These are phyloP conservation scores for Arabidopsis suecica DNA, from an alignment of 345 rosid genomes.

Conservation along the genomic window DNA sequence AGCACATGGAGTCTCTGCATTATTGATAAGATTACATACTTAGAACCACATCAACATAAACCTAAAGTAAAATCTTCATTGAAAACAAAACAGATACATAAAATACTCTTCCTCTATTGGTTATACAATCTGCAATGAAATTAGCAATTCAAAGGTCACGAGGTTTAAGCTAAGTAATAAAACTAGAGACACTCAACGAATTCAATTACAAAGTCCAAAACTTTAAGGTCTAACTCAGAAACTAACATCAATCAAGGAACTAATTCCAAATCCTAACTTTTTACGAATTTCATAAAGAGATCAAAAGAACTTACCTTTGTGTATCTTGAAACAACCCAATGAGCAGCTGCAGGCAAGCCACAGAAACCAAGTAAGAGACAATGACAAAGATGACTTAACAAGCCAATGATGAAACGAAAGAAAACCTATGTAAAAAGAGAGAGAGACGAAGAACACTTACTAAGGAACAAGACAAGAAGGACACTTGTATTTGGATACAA, in stretches of 20 bases:
- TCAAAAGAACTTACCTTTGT: slow-evolving; percentile 48
- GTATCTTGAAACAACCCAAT: slow-evolving; percentile 54
- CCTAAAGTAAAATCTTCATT: background rate
- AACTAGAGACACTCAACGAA: background rate
- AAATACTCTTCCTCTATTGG: background rate
- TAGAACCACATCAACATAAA: slow-evolving; percentile 1
- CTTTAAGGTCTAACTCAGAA: background rate
- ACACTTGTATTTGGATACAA: slow-evolving; percentile 77
- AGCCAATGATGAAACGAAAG: background rate
- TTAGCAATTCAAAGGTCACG: background rate
- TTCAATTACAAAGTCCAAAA: slow-evolving; percentile 15
- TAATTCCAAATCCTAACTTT: background rate
- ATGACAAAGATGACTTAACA: slow-evolving; percentile 4
- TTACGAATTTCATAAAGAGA: background rate
- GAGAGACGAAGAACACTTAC: slow-evolving; percentile 48
- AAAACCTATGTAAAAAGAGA: background rate
- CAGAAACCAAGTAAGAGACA: slow-evolving; percentile 13
- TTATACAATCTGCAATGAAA: background rate
- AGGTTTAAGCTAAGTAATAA: background rate
- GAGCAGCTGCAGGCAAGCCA: slow-evolving; percentile 67
- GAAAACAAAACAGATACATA: background rate
- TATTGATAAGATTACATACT: slow-evolving; percentile 33
- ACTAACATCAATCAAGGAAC: slow-evolving; percentile 3
- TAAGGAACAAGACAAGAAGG: slow-evolving; percentile 78
- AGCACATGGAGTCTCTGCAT: slow-evolving; percentile 81